Evolutionary conservation across 1,284 basidiomycete species (phyloP), one percentile per base, ranked within the genome.

Genomic region (Trametes hirsuta): DNA sequence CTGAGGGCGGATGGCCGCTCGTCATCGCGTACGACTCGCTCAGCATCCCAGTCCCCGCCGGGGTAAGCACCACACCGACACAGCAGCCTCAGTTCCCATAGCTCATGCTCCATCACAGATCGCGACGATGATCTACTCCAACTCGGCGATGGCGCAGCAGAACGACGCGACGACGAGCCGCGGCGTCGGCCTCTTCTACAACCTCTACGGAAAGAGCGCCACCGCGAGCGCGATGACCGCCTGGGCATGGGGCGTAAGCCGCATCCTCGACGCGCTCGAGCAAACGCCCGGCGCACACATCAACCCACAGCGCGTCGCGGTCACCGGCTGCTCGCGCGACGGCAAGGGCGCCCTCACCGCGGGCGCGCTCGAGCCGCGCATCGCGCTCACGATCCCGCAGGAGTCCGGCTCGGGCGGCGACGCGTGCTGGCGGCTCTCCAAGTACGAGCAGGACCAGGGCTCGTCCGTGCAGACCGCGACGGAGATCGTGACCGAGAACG

Each of bases 331-430:
- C 71, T 84, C 83, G 30, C 75, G 81, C 48, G 77, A 84, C 65
- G 83, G 83, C 50, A 84, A 84, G 70, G 83, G 82, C 59, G 82
- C 84, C 3, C 74, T 84, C 41, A 77, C 83, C 52, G 82, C 79
- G 14, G 82, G 83, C 53, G 83, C 83, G 24, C 81, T 84, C 66
- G 82, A 84, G 64, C 68, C 72, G 6, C 81, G 83, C 59, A 77
- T 85, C 62, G 80, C 79, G 5, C 75, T 84, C 58, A 84, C 82
- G 12, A 81, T 85, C 66, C 81, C 82, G 11, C 81, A 84, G 69
- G 83, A 84, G 69, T 83, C 82, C 14, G 83, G 83, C 22, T 82
- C 81, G 9, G 83, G 83, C 40, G 83, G 83, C 15, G 78, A 78
- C 40, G 79, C 79, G n/a, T 82, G 80, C 72, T 84, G 83, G 83